Evolutionary conservation across 768 basidiomycete genomes (phyloP), one percentile per base, ranked within the genome.

Genomic region (Calocybe gangraenosa): DNA sequence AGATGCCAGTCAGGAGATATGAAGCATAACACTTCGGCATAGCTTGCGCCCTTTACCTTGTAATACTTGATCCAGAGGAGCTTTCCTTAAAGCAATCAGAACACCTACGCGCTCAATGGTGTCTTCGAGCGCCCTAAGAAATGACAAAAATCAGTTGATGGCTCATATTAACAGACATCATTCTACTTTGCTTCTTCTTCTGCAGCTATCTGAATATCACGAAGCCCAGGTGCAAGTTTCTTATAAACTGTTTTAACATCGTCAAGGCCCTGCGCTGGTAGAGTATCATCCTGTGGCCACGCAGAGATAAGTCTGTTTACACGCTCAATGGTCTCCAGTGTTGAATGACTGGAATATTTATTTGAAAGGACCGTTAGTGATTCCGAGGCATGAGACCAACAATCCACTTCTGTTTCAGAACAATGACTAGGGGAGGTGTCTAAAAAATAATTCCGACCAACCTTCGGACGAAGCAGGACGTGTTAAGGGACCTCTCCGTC

Each of bases 391-490:
- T 81, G 83, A 39, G 79, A 72, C 88, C 88, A 92, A 56, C 73
- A 84, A 44, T 86, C 80, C 51, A 87, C 66, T 69, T 90, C 88
- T 92, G 64, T 42, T 28, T 45, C 51, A 50, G 48, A 53, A 47
- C 23, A 18, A 22, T 30, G 15, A 34, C 41, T 19, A 38, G 18
- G 28, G 47, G 19, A 23, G 7, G 23, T 22, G 21, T 11, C 33
- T 44, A 61, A 46, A n/a, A 44, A 54, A 50, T 46, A 28, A 46
- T 28, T 35, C 46, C 54, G n/a, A 46, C 69, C 47, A 61, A 84
- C 88, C 88, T 83, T 90, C 88, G 6, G 81, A 79, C 21, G 84
- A 82, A 49, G 82, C 81, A 50, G 85, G 85, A 47, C 84, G 79
- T 31, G 73, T 67, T 41, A 76, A 65, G 35, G 73, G 61, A 54